phyloP scores from a whole-genome alignment of 23 red algal species.

The Cyanidium caldarium region DNA sequence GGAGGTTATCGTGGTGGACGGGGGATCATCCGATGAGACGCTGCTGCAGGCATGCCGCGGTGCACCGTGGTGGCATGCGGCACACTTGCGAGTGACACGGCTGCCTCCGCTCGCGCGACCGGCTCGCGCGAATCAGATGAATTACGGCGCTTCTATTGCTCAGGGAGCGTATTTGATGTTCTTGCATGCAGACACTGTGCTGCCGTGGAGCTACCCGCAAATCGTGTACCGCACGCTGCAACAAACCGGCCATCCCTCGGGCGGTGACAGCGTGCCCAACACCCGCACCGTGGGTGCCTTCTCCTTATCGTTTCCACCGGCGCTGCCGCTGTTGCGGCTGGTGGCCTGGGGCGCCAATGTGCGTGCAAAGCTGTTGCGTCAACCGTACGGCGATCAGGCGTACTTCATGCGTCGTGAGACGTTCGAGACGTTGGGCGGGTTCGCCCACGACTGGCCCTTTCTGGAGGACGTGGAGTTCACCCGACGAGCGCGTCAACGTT shows the following conservation, averaged over 20 bases:
- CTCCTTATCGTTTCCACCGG: conserved; percentile 25
- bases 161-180: conserved; percentile 21
- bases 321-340: conserved; percentile 3
- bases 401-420: conserved; percentile 26
- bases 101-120: conserved; percentile 1
- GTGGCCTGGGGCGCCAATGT: conserved; percentile 39
- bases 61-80: neutral
- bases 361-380: conserved; percentile 18
- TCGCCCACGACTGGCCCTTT: conserved; percentile 20
- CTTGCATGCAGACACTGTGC: conserved; percentile 56
- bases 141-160: conserved; percentile 24
- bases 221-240: conserved; percentile 13
- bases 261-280: neutral
- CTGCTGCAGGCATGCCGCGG: neutral
- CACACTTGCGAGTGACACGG: neutral
- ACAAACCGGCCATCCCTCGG: too few relatives aligned
- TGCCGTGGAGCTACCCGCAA: conserved; percentile 19
- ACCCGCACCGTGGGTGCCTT: conserved; percentile 36
- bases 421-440: conserved; percentile 46
- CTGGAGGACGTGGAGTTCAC: conserved; percentile 66
- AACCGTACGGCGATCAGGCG: conserved; percentile 85
- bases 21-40: conserved; percentile 31
- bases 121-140: conserved; percentile 43
- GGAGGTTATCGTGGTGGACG: conserved; percentile 60
- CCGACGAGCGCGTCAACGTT: neutral